These are phyloP conservation scores for Thymus quinquecostatus DNA, from an alignment of 257 asterid species.

Conservation along the genomic window DNA sequence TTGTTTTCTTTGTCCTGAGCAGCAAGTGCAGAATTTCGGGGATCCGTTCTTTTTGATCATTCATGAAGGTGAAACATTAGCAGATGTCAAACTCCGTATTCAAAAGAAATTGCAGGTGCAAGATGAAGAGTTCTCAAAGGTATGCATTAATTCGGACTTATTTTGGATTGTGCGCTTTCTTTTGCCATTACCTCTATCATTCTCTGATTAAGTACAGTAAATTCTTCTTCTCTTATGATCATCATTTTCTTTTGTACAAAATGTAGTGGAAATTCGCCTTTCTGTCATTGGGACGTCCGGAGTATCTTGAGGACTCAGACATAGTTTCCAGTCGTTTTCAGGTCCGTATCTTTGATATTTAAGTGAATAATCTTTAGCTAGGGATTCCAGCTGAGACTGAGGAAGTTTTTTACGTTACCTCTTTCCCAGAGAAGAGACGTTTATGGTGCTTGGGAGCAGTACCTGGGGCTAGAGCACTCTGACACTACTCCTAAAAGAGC, in stretches of 20 bases:
- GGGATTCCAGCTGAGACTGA: slow-evolving; percentile 17
- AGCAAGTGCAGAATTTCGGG: slow-evolving; percentile 96
- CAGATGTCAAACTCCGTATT: slow-evolving; percentile 76
- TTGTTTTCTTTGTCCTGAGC: slow-evolving; percentile 31
- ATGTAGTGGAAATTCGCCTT: slow-evolving; percentile 96
- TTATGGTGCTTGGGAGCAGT: slow-evolving; percentile 97
- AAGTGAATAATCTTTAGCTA: neutral
- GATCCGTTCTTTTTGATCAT: slow-evolving; percentile 93
- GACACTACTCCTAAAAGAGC: slow-evolving; percentile 85
- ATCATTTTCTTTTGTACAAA: neutral
- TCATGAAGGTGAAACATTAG: slow-evolving; percentile 89
- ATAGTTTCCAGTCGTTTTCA: slow-evolving; percentile 80
- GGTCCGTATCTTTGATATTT: slow-evolving; percentile 41
- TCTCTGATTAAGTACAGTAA: slow-evolving; percentile 8
- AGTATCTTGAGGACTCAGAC: slow-evolving; percentile 90
- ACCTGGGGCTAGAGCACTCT: slow-evolving; percentile 95
- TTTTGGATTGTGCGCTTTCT: no score
- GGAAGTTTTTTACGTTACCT: slow-evolving; percentile 16
- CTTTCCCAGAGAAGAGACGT: slow-evolving; percentile 81
- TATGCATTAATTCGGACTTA: slow-evolving; percentile 24
- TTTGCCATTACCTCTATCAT: neutral
- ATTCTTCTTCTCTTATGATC: neutral
- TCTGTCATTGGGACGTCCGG: slow-evolving; percentile 91
- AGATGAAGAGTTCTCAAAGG: slow-evolving; percentile 94
- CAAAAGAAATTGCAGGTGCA: slow-evolving; percentile 87